Evolutionary conservation across 1,284 basidiomycete species (phyloP).

Genomic region (Cryptococcus wingfieldii): DNA sequence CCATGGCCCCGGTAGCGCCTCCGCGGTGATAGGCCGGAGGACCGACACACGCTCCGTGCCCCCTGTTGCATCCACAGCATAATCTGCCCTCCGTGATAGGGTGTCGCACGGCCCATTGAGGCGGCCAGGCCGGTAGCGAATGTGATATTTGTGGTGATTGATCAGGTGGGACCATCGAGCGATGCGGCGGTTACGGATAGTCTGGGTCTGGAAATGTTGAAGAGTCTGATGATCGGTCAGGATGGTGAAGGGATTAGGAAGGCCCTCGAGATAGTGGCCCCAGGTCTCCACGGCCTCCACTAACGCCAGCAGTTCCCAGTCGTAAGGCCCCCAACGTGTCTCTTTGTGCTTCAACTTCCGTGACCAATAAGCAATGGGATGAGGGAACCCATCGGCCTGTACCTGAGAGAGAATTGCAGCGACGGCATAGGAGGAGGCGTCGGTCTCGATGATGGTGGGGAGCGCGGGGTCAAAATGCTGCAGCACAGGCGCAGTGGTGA

Average conservation of each 20-base stretch:
- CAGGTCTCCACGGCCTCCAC: background rate
- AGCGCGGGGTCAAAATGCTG: background rate
- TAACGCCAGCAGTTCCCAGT: background rate
- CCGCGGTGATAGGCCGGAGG: too few species aligned
- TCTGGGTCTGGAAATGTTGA: too few species aligned
- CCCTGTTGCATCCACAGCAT: too few species aligned
- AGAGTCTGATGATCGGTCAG: background rate
- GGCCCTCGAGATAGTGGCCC: background rate
- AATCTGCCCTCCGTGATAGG: too few species aligned
- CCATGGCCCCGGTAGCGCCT: too few species aligned
- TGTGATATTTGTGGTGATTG: too few species aligned
- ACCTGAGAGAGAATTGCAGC: constrained; percentile 33
- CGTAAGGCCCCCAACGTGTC: background rate
- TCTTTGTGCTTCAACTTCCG: background rate
- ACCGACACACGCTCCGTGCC: too few species aligned
- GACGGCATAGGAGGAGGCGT: constrained; percentile 36
- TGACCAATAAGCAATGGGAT: background rate
- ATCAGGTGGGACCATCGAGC: too few species aligned
- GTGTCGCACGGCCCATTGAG: too few species aligned
- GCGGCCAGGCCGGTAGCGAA: too few species aligned
- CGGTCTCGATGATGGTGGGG: constrained; percentile 25
- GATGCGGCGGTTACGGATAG: too few species aligned
- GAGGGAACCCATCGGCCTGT: background rate
- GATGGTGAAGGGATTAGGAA: background rate
- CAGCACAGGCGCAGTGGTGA: background rate